Evolutionary conservation across 768 basidiomycete species (phyloP).

Genomic region (Tricholoma saponaceum): DNA sequence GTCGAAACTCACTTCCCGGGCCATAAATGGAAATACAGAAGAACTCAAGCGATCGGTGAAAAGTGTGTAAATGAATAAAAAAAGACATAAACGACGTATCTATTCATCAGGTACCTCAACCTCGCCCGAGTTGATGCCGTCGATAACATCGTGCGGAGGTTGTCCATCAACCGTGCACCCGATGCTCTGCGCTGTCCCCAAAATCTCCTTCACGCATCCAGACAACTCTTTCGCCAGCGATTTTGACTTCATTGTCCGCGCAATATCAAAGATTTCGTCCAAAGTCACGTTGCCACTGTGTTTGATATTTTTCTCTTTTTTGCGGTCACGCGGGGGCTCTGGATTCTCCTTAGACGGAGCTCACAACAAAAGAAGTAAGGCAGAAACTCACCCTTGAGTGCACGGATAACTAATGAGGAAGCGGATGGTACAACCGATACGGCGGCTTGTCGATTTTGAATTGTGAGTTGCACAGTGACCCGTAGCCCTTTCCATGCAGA

Average conservation of each 20-base stretch:
- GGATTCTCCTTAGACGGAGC: constrained; percentile 6
- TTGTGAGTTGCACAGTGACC: constrained; percentile 97
- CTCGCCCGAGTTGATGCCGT: constrained; percentile 79
- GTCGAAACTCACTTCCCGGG: background rate
- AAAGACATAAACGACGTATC: constrained; percentile 11
- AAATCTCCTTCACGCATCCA: constrained; percentile 92
- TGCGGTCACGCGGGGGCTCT: constrained; percentile 99
- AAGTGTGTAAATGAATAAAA: background rate
- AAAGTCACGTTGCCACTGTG: constrained; percentile 92
- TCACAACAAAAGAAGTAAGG: background rate
- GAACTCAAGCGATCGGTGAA: background rate
- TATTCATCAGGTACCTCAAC: constrained; percentile 84
- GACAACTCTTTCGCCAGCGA: constrained; percentile 90
- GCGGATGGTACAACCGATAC: constrained; percentile 97
- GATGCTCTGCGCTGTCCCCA: constrained; percentile 95
- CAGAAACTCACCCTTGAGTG: constrained; percentile 85
- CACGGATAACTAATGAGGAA: constrained; percentile 94
- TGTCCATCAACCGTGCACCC: constrained; percentile 96
- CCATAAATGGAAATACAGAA: constrained; percentile 19
- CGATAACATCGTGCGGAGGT: constrained; percentile 91
- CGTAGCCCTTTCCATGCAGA: constrained; percentile 99
- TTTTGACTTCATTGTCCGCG: constrained; percentile 93
- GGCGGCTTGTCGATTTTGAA: constrained; percentile 99
- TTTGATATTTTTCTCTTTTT: constrained; percentile 99
- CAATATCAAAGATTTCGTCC: constrained; percentile 93